Evolutionary conservation across 352 stramenopile species (phyloP).

Genomic region (Peronospora belbahrii): DNA sequence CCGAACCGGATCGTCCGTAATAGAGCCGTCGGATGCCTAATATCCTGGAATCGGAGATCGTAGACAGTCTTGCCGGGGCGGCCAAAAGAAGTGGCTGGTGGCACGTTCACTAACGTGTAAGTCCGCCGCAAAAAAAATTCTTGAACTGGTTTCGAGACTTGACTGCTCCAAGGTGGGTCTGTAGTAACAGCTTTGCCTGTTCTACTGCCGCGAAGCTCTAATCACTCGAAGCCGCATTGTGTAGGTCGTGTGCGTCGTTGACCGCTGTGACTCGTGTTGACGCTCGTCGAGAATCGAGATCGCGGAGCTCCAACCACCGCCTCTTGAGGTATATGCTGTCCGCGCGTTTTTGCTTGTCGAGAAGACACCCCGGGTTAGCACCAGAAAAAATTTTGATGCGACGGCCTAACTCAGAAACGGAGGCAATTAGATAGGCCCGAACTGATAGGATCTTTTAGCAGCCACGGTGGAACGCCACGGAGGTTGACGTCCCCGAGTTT

Average conservation of each 20-base stretch:
- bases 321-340: conserved; percentile 10
- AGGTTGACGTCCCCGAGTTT: neutral
- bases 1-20: conserved; percentile 2
- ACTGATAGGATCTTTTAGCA: neutral
- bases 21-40: neutral
- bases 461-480: conserved; percentile 6
- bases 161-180: neutral
- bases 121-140: conserved; percentile 11
- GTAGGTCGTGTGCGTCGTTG: conserved; percentile 4
- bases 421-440: neutral
- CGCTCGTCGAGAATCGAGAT: neutral
- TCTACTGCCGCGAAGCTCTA: conserved; percentile 1
- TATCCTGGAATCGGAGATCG: conserved; percentile 1
- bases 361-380: conserved; percentile 7
- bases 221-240: neutral
- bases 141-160: conserved; percentile 6
- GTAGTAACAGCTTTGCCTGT: neutral
- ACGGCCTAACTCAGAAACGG: neutral
- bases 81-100: conserved; percentile 7
- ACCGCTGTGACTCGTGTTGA: neutral
- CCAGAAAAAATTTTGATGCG: conserved; percentile 6
- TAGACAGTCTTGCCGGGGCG: conserved; percentile 6
- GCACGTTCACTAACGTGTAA: conserved; percentile 5
- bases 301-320: conserved; percentile 2
- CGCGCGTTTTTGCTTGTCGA: conserved; percentile 11